Conservation (phyloP, 495 filamentous ascomycete species). For the Xylaria venustula region DNA sequence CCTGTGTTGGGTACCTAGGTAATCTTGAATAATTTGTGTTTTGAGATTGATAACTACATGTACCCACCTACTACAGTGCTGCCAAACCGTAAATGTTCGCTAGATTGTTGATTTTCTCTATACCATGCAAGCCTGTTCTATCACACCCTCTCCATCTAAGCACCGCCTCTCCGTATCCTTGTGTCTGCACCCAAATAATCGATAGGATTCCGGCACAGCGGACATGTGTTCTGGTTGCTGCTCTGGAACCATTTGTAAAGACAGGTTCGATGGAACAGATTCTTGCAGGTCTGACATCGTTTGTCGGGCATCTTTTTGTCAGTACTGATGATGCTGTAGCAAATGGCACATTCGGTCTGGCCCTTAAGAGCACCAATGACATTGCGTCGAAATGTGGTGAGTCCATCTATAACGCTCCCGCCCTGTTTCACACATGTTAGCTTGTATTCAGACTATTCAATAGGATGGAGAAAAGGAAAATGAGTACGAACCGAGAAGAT, state of each 20-base stretch:
- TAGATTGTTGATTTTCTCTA: neutral
- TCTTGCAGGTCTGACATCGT: conserved; percentile 87
- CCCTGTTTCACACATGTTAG: conserved; percentile 45
- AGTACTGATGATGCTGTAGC: conserved; percentile 85
- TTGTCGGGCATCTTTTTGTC: conserved; percentile 90
- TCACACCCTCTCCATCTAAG: neutral
- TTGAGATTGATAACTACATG: no score
- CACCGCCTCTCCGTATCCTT: conserved; percentile 16
- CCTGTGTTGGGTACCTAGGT: no score
- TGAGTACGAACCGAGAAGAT: conserved; percentile 67
- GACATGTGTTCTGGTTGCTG: conserved; percentile 85
- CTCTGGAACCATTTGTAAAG: conserved; percentile 95
- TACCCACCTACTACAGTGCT: no score
- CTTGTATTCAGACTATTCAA: neutral
- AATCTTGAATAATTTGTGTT: no score
- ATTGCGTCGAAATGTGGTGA: conserved; percentile 79
- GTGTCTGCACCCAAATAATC: conserved; percentile 52
- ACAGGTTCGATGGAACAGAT: conserved; percentile 86
- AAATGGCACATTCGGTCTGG: conserved; percentile 94
- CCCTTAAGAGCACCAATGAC: conserved; percentile 84
- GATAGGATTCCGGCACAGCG: conserved; percentile 83
- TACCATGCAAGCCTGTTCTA: neutral
- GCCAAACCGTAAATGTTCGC: no score
- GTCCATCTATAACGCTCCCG: conserved; percentile 78
- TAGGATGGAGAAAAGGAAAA: neutral